Evolutionary conservation across 768 basidiomycete species (phyloP), one percentile per base, ranked within the genome.

Genomic region (Amanita molliuscula): DNA sequence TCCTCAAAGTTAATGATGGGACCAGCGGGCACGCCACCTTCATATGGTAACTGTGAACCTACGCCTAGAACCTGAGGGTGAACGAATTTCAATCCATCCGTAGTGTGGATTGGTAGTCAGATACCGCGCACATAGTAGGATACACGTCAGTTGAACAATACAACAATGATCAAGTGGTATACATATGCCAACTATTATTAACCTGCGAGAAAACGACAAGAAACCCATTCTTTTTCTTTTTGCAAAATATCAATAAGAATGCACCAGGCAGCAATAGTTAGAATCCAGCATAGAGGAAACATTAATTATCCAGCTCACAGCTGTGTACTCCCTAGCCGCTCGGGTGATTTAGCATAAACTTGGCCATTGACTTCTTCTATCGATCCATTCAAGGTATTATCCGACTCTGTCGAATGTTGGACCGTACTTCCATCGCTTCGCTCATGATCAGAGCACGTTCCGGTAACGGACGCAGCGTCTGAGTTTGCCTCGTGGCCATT

Each of bases 1-100:
- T 36, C 36, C 49, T 35, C 42, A 28, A 53, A 85, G 79, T 73
- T 88, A 56, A 83, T 88, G 77, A 54, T 79, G 21, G 71, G 66
- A 53, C 79, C 82, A 3, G 60, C 66, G 7, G 58, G 62, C 7
- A 70, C 66, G 8, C 63, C 64, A 8, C 75, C 72, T 3, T 67
- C 52, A 26, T 63, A 61, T 45, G 65, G 66, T 11, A 61, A 58
- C 20, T 71, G 69, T 48, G 58, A 61, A 16, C 44, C 28, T n/a
- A 7, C 18, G n/a, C 38, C 41, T 16, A 10, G 25, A 16, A 40
- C 36, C 20, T 49, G 47, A 48, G 28, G 21, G 9, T 47, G 9
- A n/a, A 7, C 4, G 15, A 8, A 16, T 23, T 16, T 13, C 23
- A 28, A 28, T 26, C 16, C 20, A 11, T 35, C 8, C 9, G 4